These are phyloP conservation scores for Pugionium dolabratum DNA, from an alignment of 345 rosid genomes.

Conservation along the genomic window DNA sequence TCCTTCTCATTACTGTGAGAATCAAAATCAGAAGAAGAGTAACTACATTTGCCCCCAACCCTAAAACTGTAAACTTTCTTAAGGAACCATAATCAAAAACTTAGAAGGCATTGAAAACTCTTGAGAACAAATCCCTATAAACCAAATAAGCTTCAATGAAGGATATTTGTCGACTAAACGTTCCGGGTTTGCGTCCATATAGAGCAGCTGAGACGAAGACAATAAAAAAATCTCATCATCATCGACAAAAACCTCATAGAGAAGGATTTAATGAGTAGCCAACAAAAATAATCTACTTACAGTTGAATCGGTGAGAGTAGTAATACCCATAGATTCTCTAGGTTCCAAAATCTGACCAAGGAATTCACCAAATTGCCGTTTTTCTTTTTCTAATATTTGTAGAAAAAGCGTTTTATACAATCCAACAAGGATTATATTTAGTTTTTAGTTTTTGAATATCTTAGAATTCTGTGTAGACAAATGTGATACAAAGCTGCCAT, in stretches of 20 bases:
- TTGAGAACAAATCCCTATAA: slow-evolving; percentile 2
- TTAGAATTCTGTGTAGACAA: slow-evolving; percentile 12
- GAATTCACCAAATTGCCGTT: slow-evolving; percentile 5
- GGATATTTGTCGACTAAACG: slow-evolving; percentile 31
- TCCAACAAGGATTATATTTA: not conserved
- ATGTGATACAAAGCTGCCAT: slow-evolving; percentile 33
- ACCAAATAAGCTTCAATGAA: slow-evolving; percentile 10
- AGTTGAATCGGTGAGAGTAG: slow-evolving; percentile 6
- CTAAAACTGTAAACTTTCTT: slow-evolving; percentile 55
- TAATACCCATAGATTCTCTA: slow-evolving; percentile 27
- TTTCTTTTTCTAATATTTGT: not conserved
- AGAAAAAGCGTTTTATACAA: not conserved
- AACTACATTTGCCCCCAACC: slow-evolving; percentile 57
- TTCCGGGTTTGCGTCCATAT: slow-evolving; percentile 27
- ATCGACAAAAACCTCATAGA: not conserved
- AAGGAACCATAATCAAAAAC: slow-evolving; percentile 41
- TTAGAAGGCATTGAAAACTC: not conserved
- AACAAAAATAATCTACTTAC: slow-evolving; percentile 22
- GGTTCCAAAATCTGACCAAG: slow-evolving; percentile 23
- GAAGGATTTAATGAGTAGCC: not conserved
- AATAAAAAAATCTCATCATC: slow-evolving; percentile 19
- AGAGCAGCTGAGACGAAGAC: slow-evolving; percentile 22
- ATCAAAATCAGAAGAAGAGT: slow-evolving; percentile 52
- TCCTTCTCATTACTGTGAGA: slow-evolving; percentile 50
- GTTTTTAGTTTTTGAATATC: not conserved